A percentile compares a stretch with the other conserved stretches of the same genome.
Evolutionary conservation across 495 filamentous ascomycete genomes (phyloP).

Genomic region (Umbilicaria muhlenbergii): DNA sequence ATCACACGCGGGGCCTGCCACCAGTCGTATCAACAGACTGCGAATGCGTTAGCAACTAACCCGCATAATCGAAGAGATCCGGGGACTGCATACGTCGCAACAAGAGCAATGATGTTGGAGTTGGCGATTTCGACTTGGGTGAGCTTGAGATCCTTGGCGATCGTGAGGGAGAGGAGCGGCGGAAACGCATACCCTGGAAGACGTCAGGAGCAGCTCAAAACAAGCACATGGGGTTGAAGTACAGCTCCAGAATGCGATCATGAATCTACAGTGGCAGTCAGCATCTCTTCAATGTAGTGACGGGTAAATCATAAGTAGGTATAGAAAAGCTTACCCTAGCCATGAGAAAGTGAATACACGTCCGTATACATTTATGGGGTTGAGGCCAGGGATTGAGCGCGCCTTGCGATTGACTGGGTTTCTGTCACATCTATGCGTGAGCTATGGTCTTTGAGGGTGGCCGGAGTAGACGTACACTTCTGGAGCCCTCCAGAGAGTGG

Average conservation of each 20-base stretch:
- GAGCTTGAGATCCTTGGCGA: conserved; percentile 62
- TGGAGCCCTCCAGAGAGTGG: conserved; percentile 41
- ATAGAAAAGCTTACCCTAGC: conserved; percentile 34
- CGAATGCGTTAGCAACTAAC: conserved; percentile 7
- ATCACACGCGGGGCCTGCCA: conserved; percentile 75
- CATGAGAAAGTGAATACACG: conserved; percentile 90
- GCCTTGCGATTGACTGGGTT: conserved; percentile 75
- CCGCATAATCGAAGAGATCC: not conserved
- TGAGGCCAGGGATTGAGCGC: conserved; percentile 63
- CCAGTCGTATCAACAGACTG: conserved; percentile 65
- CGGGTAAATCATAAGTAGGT: too few relatives aligned
- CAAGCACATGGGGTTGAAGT: too few relatives aligned
- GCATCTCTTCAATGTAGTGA: too few relatives aligned
- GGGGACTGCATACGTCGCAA: conserved; percentile 51
- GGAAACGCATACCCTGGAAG: conserved; percentile 48
- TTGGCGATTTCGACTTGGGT: conserved; percentile 62
- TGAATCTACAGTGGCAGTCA: conserved; percentile 32
- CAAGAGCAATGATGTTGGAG: conserved; percentile 79
- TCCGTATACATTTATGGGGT: conserved; percentile 68
- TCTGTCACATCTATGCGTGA: not conserved
- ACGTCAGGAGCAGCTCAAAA: not conserved
- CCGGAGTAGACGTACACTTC: conserved; percentile 21
- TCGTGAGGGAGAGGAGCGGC: conserved; percentile 62
- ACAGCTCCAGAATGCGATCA: conserved; percentile 90
- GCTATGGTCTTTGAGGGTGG: conserved; percentile 20